Conservation (phyloP, 1,284 basidiomycete genomes). For the Phylloporus sp. region DNA sequence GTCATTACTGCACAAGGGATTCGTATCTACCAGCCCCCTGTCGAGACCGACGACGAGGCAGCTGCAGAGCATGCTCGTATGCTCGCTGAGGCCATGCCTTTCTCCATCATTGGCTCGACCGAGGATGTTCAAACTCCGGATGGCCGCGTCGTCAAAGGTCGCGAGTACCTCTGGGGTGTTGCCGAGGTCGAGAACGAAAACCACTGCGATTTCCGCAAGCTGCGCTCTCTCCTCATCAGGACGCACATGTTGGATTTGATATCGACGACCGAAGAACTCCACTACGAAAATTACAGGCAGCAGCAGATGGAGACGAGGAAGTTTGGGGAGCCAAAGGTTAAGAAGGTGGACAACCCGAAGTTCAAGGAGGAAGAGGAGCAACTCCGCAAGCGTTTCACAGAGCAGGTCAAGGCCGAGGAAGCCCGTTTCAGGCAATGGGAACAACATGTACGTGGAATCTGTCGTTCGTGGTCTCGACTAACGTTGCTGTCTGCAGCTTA, state of each 20-base stretch:
- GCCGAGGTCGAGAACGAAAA: conserved; percentile 99
- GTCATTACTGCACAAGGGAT: conserved; percentile 93
- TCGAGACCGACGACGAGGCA: conserved; percentile 90
- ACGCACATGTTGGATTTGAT: conserved; percentile 99
- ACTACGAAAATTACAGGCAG: conserved; percentile 98
- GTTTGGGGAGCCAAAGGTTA: conserved; percentile 98
- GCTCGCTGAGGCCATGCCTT: conserved; percentile 91
- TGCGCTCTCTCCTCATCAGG: conserved; percentile 94
- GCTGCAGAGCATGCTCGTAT: conserved; percentile 90
- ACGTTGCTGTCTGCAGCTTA: conserved; percentile 68
- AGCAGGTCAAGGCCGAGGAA: conserved; percentile 99
- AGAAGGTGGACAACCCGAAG: conserved; percentile 99
- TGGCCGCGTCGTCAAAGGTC: conserved; percentile 94
- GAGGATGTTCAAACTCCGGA: conserved; percentile 93
- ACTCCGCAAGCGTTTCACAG: conserved; percentile 96
- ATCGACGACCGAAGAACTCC: conserved; percentile 92
- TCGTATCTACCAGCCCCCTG: conserved; percentile 91
- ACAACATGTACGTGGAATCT: conserved; percentile 79
- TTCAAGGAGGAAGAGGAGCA: conserved; percentile 99
- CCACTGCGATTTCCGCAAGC: conserved; percentile 99
- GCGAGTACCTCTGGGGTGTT: conserved; percentile 99
- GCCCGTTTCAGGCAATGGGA: conserved; percentile 99
- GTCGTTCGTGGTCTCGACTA: conserved; percentile 16
- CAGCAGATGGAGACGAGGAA: conserved; percentile 99
- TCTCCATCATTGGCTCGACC: conserved; percentile 98